phyloP scores from a whole-genome alignment of 352 stramenopile genomes.

The Blastocystis sp. region DNA sequence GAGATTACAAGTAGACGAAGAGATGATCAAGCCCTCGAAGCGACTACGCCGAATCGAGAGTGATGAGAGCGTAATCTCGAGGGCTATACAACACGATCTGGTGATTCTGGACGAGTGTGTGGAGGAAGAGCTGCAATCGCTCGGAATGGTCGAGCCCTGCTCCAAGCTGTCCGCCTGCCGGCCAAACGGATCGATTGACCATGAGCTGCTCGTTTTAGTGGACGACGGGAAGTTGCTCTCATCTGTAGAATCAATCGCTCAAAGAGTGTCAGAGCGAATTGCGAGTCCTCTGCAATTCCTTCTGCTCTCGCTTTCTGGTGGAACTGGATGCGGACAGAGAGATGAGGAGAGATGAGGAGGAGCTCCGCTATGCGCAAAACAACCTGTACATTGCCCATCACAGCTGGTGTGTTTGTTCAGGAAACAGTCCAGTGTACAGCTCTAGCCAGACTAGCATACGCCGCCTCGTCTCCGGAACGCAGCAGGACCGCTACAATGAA shows the following conservation, averaged over 20 bases:
- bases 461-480: conserved; percentile 10
- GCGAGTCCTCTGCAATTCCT: background rate
- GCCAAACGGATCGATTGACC: background rate
- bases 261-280: background rate
- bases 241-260: background rate
- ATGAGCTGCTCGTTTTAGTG: background rate
- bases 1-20: background rate
- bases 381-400: background rate
- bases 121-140: background rate
- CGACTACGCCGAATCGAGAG: background rate
- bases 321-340: background rate
- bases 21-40: background rate
- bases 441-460: conserved; percentile 41
- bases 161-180: background rate
- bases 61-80: background rate
- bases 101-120: background rate
- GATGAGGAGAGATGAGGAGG: background rate
- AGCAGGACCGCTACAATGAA: conserved; percentile 17
- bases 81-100: background rate
- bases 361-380: background rate
- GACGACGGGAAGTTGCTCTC: background rate
- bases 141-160: background rate
- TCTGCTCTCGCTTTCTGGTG: background rate
- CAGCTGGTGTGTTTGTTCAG: background rate
- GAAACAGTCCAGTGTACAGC: background rate